phyloP scores from a whole-genome alignment of 306 rosid genomes.

The Cyclanthera cordifolia region DNA sequence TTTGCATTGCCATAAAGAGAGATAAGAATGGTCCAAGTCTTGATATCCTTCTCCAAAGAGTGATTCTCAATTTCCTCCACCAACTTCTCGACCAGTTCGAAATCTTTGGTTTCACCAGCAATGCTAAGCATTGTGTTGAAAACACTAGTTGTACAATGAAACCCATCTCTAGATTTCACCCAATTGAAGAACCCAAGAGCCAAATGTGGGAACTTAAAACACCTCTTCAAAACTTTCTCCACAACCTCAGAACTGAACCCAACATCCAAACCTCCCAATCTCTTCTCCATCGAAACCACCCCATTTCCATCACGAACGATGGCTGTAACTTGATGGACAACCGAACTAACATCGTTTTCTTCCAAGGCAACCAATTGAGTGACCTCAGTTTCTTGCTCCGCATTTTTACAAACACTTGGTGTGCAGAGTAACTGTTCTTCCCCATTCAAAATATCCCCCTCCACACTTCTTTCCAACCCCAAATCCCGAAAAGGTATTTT shows the following conservation, averaged over 20 bases:
- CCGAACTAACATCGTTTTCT: constrained; percentile 37
- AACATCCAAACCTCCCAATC: constrained; percentile 32
- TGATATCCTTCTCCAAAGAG: constrained; percentile 41
- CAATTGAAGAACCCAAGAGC: constrained; percentile 60
- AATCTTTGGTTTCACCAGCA: constrained; percentile 72
- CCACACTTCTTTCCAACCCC: constrained; percentile 13
- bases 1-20: constrained; percentile 54
- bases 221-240: constrained; percentile 68
- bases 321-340: constrained; percentile 40
- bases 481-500: constrained; percentile 26
- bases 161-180: constrained; percentile 49
- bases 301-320: constrained; percentile 33
- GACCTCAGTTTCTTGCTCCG: constrained; percentile 21
- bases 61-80: constrained; percentile 52
- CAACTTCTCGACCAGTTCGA: constrained; percentile 47
- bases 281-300: constrained; percentile 42
- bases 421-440: constrained; percentile 19
- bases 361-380: constrained; percentile 21
- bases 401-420: constrained; percentile 40
- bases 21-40: constrained; percentile 74
- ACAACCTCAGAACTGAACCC: constrained; percentile 40
- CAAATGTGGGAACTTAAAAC: constrained; percentile 57
- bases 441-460: background rate
- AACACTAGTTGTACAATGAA: constrained; percentile 34
- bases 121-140: constrained; percentile 56